phyloP scores from a whole-genome alignment of 805 yeast species.

The Lachancea fermentati region DNA sequence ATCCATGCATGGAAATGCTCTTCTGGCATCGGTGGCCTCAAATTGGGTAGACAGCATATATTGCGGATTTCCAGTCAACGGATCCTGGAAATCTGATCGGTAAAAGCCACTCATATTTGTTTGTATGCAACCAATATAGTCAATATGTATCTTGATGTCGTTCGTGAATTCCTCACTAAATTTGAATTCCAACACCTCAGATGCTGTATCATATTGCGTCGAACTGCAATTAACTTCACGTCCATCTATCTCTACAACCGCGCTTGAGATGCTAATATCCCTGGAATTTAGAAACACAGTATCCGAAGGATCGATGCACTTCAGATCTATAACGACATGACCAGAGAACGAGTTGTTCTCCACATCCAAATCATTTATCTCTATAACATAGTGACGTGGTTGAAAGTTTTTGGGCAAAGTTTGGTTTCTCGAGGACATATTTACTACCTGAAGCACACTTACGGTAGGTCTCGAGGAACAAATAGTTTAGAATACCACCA shows the following conservation, averaged over 20 bases:
- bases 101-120: conserved; percentile 73
- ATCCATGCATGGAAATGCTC: conserved; percentile 73
- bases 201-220: conserved; percentile 32
- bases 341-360: conserved; percentile 44
- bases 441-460: neutral
- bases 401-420: conserved; percentile 42
- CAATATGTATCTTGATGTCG: conserved; percentile 46
- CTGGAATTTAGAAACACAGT: conserved; percentile 46
- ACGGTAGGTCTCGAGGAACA: no score
- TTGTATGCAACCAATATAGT: conserved; percentile 52
- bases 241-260: conserved; percentile 23
- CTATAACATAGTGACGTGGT: conserved; percentile 57
- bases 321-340: conserved; percentile 41
- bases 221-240: neutral
- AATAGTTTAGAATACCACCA: no score
- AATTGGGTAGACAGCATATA: conserved; percentile 36
- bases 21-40: conserved; percentile 74
- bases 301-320: conserved; percentile 38
- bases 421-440: conserved; percentile 4
- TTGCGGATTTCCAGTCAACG: conserved; percentile 26
- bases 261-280: conserved; percentile 34
- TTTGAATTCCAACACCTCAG: conserved; percentile 48
- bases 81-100: conserved; percentile 54
- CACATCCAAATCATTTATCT: conserved; percentile 45
- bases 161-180: conserved; percentile 35